Evolutionary conservation across 2,329 filamentous ascomycete genomes (phyloP), one percentile per base, ranked within the genome.

Genomic region (Sclerotinia minor): DNA sequence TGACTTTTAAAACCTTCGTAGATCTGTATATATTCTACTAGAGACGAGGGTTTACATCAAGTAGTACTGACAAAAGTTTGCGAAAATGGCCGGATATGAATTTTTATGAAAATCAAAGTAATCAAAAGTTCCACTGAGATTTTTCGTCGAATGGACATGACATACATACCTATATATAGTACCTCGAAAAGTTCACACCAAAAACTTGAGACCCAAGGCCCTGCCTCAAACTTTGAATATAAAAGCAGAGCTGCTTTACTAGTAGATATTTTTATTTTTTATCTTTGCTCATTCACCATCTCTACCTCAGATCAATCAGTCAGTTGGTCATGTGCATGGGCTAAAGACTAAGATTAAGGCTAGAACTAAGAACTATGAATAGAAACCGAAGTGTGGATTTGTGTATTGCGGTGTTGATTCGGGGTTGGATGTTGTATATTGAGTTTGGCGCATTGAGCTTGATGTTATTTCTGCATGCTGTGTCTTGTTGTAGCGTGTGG

Each of bases 171-270:
- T n/a, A 11, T 19, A 3, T 54, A 35, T 9, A 21, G 0, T 8
- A 54, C 19, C 9, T 35, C 5, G 13, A n/a, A n/a, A 9, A n/a
- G 1, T 35, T 55, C 11, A 55, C 29, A 13, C 9, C 38, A 41
- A 41, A 5, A 17, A 9, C 38, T 15, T 15, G 6, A 17, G 15
- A 15, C 38, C 15, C 38, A 21, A n/a, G 7, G 5, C 29, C 3
- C 13, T 7, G 19, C 19, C 13, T 54, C 19, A n/a, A 35, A 29
- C 32, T 21, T 17, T 55, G 21, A 24, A 8, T 11, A 32, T 17
- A 38, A 57, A 55, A 57, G 53, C 53, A 57, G 53, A 57, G 53
- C 53, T 57, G 53, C 53, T 57, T 57, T 57, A 57, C 3, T 0
- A 3, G 4, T 38, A 38, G 7, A 8, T 35, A 57, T 5, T 15